Base-by-base conservation (phyloP, 176 grass and related monocot genomes). In the Cenchrus fungigraminus region DNA sequence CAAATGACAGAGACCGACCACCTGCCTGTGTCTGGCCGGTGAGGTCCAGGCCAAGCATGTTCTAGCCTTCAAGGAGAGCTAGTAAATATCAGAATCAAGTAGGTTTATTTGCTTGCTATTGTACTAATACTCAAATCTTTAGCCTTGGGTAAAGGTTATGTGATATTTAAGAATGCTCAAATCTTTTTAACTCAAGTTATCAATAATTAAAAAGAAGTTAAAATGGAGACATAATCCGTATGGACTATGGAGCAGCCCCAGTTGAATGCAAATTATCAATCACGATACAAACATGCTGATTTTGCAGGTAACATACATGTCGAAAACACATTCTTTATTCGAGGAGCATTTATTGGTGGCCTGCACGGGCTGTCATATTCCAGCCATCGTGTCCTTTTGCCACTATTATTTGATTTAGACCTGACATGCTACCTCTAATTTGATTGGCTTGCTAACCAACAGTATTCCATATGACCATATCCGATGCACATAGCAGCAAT, bases 1-100 rank as follows among this genome's bases (percentile, higher is more conserved):
- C 60, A 89, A 80, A 80, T 53, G 76, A 37, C 10, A 78, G 42
- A 59, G 82, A 80, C 82, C 53, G 74, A 74, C 64, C 79, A 69
- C 8, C 70, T 64, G 68, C 61, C 76, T 68, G 37, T 40, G 60
- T 61, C 68, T 84, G 51, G 8, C 59, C n/a, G 9, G 57, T 65
- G 14, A 58, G 51, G 20, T 65, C 70, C 45, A 64, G 17, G 29
- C 4, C 1, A 75, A 75, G 4, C 20, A 76, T 55, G 50, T 44
- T 69, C 16, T 28, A 74, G 22, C 25, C 60, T 29, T 63, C 57
- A 60, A 60, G 56, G 52, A 16, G 50, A 54, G 9, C 37, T 32
- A 54, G 2, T 29, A 55, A 28, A 54, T 76, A 1, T 56, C 2
- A 65, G 12, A 40, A 64, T 25, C 25, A 25, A 25, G 25, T 25